phyloP scores from a whole-genome alignment of 225 moss, liverwort and hornwort genomes.

The Rhytidiadelphus loreus region DNA sequence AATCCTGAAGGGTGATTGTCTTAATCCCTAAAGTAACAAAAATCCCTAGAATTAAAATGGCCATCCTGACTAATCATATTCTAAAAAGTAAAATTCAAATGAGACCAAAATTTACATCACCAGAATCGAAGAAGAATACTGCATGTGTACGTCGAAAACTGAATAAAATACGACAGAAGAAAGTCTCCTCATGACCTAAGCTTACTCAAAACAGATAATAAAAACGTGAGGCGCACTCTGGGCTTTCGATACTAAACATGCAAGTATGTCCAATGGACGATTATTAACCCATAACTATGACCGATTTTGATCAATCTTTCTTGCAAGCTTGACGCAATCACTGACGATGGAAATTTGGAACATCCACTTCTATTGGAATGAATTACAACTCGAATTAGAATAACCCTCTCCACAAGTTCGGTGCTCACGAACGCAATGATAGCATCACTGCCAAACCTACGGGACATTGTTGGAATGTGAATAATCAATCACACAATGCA shows the following conservation, averaged over 20 bases:
- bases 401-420: neutral
- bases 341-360: neutral
- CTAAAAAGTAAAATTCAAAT: neutral
- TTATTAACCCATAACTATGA: neutral
- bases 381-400: neutral
- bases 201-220: neutral
- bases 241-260: neutral
- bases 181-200: neutral
- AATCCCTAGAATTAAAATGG: neutral
- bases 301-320: neutral
- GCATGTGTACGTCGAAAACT: neutral
- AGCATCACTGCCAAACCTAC: neutral
- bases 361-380: neutral
- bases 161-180: neutral
- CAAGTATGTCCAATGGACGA: neutral
- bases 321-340: neutral
- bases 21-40: neutral
- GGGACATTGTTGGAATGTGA: neutral
- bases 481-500: neutral
- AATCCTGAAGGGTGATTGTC: neutral
- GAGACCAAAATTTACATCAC: neutral
- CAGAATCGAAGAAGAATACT: neutral
- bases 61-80: neutral
- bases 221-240: neutral
- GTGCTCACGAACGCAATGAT: neutral